A percentile compares a stretch with the other conserved stretches of the same genome.
Conservation (phyloP, 441 rosid species). For the Populus trichocarpa region DNA sequence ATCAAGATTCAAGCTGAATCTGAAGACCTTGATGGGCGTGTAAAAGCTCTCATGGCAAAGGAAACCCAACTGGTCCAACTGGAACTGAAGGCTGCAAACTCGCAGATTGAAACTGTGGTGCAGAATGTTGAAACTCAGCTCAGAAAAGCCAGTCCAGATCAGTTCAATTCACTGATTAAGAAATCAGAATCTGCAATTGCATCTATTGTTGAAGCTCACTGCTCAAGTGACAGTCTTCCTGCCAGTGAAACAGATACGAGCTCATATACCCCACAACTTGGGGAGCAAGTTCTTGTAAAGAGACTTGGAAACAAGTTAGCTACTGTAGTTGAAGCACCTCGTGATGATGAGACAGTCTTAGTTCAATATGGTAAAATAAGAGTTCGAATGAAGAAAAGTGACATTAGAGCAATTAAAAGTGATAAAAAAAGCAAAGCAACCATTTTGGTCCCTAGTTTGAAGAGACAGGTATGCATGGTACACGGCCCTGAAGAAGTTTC, state of each 20-base stretch:
- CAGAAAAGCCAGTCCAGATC: slow-evolving; percentile 38
- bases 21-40: slow-evolving; percentile 59
- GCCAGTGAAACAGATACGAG: slow-evolving; percentile 28
- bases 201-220: slow-evolving; percentile 55
- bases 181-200: slow-evolving; percentile 63
- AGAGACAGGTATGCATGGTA: slow-evolving; percentile 45
- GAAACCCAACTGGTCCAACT: slow-evolving; percentile 55
- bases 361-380: slow-evolving; percentile 86
- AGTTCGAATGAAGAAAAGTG: slow-evolving; percentile 63
- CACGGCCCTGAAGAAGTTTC: neutral
- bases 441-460: slow-evolving; percentile 26
- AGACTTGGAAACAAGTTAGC: slow-evolving; percentile 70
- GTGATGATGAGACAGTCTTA: slow-evolving; percentile 55
- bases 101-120: slow-evolving; percentile 47
- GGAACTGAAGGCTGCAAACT: slow-evolving; percentile 51
- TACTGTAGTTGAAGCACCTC: slow-evolving; percentile 69
- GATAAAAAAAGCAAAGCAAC: slow-evolving; percentile 27
- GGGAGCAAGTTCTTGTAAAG: slow-evolving; percentile 74
- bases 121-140: slow-evolving; percentile 57
- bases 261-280: slow-evolving; percentile 47
- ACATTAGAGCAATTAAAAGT: slow-evolving; percentile 41
- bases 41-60: slow-evolving; percentile 51
- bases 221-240: slow-evolving; percentile 34
- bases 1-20: slow-evolving; percentile 72
- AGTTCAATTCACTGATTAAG: slow-evolving; percentile 52